A percentile compares a stretch with the other conserved stretches of the same genome.
phyloP scores from a whole-genome alignment of 2,329 filamentous ascomycete species.

The Helminthosporium solani region DNA sequence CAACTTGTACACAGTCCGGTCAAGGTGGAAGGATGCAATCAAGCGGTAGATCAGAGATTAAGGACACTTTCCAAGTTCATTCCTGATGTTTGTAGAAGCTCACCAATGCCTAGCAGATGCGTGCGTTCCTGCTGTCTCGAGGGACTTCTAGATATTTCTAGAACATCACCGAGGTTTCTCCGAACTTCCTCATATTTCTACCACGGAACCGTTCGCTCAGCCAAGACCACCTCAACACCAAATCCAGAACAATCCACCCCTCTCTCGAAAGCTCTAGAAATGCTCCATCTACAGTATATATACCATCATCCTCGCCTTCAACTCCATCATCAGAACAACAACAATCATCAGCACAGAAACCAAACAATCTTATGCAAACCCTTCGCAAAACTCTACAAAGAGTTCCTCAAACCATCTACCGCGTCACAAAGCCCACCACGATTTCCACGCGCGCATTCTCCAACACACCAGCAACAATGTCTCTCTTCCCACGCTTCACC shows the following conservation, averaged over 20 bases:
- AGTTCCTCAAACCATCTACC: constrained; percentile 34
- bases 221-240: not conserved
- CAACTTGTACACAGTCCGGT: no score
- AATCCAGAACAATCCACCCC: not conserved
- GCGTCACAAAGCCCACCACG: constrained; percentile 27
- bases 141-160: constrained; percentile 5
- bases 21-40: no score
- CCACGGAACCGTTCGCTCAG: constrained; percentile 2
- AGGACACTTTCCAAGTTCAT: no score
- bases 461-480: constrained; percentile 36
- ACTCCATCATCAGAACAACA: constrained; percentile 23
- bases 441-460: constrained; percentile 19
- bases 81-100: no score
- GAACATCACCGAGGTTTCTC: constrained; percentile 7
- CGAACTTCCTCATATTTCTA: constrained; percentile 8
- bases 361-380: constrained; percentile 39
- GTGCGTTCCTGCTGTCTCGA: not conserved
- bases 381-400: constrained; percentile 33
- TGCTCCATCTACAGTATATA: constrained; percentile 3
- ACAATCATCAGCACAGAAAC: constrained; percentile 17
- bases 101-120: no score
- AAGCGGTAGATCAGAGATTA: no score
- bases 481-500: constrained; percentile 46
- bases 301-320: constrained; percentile 6
- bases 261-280: constrained; percentile 3